Conservation (phyloP, 805 yeast genomes). For the Jamesozyma jinghongensis region DNA sequence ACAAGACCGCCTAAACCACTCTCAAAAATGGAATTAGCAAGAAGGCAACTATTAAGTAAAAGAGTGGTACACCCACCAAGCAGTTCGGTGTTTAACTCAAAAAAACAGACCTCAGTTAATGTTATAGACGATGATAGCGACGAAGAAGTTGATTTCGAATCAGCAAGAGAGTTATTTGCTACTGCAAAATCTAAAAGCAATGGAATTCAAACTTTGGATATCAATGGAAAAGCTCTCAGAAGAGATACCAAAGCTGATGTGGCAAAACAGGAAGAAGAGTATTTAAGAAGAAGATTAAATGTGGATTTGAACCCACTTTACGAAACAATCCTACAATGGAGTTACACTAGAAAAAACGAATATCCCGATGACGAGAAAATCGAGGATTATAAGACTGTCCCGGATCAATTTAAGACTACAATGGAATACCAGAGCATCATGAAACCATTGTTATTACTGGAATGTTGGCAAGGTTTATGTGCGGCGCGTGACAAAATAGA, state of each 20-base stretch:
- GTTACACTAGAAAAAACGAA: conserved; percentile 46
- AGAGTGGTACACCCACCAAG: conserved; percentile 40
- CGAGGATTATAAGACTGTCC: conserved; percentile 38
- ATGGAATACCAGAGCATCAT: conserved; percentile 60
- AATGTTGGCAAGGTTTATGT: conserved; percentile 88
- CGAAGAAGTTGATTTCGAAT: conserved; percentile 33
- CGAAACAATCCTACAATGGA: conserved; percentile 63
- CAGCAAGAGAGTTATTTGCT: conserved; percentile 31
- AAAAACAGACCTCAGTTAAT: conserved; percentile 19
- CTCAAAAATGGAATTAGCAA: conserved; percentile 33
- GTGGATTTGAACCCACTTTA: conserved; percentile 74
- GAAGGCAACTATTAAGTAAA: conserved; percentile 25
- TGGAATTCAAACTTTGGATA: conserved; percentile 33
- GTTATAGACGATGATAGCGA: conserved; percentile 30
- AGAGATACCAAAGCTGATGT: conserved; percentile 34
- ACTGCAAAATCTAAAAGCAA: conserved; percentile 25
- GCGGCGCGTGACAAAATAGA: conserved; percentile 56
- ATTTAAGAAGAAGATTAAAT: conserved; percentile 70
- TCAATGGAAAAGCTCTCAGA: conserved; percentile 32
- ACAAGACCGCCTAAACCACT: conserved; percentile 24
- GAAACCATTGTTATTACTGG: conserved; percentile 75
- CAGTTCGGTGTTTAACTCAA: conserved; percentile 40
- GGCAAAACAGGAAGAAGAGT: conserved; percentile 54
- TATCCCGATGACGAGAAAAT: conserved; percentile 47
- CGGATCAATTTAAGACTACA: conserved; percentile 46